Evolutionary conservation across 2,329 filamentous ascomycete species (phyloP), one percentile per base, ranked within the genome.

Genomic region (Torrubiella hemipterigena): DNA sequence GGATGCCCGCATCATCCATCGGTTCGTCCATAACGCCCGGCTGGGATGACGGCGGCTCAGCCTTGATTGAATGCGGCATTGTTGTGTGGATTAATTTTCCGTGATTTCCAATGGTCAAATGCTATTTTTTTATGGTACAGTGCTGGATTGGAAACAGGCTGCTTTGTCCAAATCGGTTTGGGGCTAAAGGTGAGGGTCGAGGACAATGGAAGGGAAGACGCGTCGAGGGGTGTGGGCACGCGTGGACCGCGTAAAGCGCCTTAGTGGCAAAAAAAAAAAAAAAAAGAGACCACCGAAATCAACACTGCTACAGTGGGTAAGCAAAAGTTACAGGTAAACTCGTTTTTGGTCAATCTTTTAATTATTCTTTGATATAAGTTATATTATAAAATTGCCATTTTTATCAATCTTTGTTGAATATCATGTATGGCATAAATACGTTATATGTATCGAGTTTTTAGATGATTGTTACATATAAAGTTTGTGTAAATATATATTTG

Each of bases 1-100:
- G 39, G 29, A 47, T 39, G 23, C 27, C 39, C 6, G 45, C 35
- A 13, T 56, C 50, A 8, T 51, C 49, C 50, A 57, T 57, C 12
- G 47, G 50, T 37, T 56, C 47, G 37, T 56, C 48, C 33, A 49
- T 45, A 34, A 46, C 42, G 17, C 41, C 42, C 18, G 41, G 35
- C 11, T 48, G 45, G 33, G 53, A 46, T 13, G 44, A 46, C 22
- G 41, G 42, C 18, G 45, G 34, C 23, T 49, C 46, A n/a, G 50
- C 46, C 4, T 56, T 42, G 21, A 58, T 44, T 6, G 61, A 65
- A 41, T 69, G 63, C 22, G 63, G 64, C 63, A 69, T 69, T 27
- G 24, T 40, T 23, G 17, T 18, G 6, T 23, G 17, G 17, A 23
- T 8, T 23, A 8, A n/a, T n/a, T n/a, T n/a, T n/a, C n/a, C n/a